Evolutionary conservation across 2,329 filamentous ascomycete species (phyloP).

Genomic region (Cercospora janseana): DNA sequence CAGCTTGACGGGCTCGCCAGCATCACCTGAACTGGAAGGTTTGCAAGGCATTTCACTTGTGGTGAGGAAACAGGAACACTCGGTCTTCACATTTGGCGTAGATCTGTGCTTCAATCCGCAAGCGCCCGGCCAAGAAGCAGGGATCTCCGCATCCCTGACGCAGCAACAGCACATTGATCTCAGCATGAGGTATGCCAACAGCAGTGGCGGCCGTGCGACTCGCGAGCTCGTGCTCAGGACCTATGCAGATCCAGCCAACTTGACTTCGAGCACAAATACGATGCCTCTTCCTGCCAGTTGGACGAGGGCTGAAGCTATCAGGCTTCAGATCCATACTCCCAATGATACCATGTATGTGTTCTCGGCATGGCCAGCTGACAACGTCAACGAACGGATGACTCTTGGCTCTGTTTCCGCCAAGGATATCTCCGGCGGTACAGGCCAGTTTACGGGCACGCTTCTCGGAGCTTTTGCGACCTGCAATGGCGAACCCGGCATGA

Average conservation of each 20-base stretch:
- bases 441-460: slow-evolving; percentile 40
- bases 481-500: slow-evolving; percentile 40
- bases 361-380: slow-evolving; percentile 3
- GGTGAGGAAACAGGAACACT: slow-evolving; percentile 55
- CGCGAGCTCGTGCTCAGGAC: slow-evolving; percentile 9
- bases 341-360: slow-evolving; percentile 8
- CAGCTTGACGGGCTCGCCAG: slow-evolving; percentile 51
- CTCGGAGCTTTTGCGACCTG: slow-evolving; percentile 55
- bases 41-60: slow-evolving; percentile 54
- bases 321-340: slow-evolving; percentile 9
- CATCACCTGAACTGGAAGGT: slow-evolving; percentile 51
- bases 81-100: slow-evolving; percentile 53
- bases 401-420: slow-evolving; percentile 33
- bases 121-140: slow-evolving; percentile 49
- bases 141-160: slow-evolving; percentile 54
- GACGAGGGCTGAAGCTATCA: background rate
- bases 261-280: slow-evolving; percentile 4
- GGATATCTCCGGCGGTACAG: slow-evolving; percentile 40
- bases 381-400: slow-evolving; percentile 8
- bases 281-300: background rate
- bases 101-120: slow-evolving; percentile 47
- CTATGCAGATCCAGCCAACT: slow-evolving; percentile 5
- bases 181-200: slow-evolving; percentile 20
- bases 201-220: background rate
- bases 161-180: slow-evolving; percentile 55